phyloP scores from a whole-genome alignment of 129 eudicot species.

The Helianthus tuberosus region DNA sequence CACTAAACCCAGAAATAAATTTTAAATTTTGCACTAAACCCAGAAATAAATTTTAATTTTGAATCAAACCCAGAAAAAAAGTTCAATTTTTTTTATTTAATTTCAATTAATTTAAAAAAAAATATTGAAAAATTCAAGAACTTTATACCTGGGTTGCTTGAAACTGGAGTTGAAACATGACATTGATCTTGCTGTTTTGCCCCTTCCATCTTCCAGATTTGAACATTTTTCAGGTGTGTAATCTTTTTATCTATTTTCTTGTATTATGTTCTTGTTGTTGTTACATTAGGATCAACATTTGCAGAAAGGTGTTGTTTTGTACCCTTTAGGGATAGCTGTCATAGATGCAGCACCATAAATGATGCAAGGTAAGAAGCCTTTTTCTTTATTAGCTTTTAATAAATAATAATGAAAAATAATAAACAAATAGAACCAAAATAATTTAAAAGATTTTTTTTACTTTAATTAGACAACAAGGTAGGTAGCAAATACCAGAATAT shows the following conservation, averaged over 20 bases:
- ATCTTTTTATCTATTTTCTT: not conserved
- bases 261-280: constrained; percentile 5
- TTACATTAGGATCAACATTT: constrained; percentile 29
- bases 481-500: constrained; percentile 38
- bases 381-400: constrained; percentile 32
- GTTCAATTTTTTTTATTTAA: too few relatives aligned
- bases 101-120: too few relatives aligned
- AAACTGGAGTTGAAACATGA: constrained; percentile 77
- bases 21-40: too few relatives aligned
- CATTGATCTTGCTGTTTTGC: constrained; percentile 88
- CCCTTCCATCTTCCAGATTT: constrained; percentile 69
- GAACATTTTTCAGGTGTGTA: constrained; percentile 62
- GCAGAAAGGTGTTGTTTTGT: constrained; percentile 30
- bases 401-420: not conserved
- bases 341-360: constrained; percentile 36
- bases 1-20: too few relatives aligned
- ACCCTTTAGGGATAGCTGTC: constrained; percentile 36
- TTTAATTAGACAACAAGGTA: constrained; percentile 44
- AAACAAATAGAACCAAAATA: not conserved
- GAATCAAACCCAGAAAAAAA: too few relatives aligned
- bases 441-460: constrained; percentile 22
- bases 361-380: constrained; percentile 42
- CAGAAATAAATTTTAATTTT: too few relatives aligned
- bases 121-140: too few relatives aligned
- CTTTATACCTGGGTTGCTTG: constrained; percentile 85